Percentiles rank a stretch among this genome's conserved stretches.
Evolutionary conservation across 495 filamentous ascomycete genomes (phyloP).

Genomic region (Poronia punctata): DNA sequence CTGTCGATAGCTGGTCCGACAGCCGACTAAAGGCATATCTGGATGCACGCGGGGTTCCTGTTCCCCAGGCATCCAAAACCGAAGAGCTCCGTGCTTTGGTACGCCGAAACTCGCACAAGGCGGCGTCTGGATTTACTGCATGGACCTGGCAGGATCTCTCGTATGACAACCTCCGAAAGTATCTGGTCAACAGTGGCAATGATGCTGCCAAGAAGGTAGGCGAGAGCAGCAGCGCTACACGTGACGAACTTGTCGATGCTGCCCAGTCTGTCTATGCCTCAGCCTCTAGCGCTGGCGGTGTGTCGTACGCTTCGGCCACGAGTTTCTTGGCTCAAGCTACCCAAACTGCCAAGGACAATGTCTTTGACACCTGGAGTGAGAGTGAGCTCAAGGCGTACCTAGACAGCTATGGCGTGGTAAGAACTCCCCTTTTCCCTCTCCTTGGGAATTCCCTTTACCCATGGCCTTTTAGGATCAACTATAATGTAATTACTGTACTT

Average conservation of each 20-base stretch:
- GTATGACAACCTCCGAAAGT: slow-evolving; percentile 66
- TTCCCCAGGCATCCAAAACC: slow-evolving; percentile 67
- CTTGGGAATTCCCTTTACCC: not conserved
- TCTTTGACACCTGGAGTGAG: slow-evolving; percentile 76
- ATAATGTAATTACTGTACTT: slow-evolving; percentile 55
- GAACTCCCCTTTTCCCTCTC: slow-evolving; percentile 5
- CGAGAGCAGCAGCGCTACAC: slow-evolving; percentile 56
- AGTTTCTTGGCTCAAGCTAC: slow-evolving; percentile 65
- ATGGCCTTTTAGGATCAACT: slow-evolving; percentile 44
- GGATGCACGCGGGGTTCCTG: slow-evolving; percentile 60
- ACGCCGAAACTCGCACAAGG: slow-evolving; percentile 65
- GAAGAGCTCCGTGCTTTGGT: slow-evolving; percentile 76
- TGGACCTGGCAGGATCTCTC: slow-evolving; percentile 86
- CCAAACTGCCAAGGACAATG: slow-evolving; percentile 56
- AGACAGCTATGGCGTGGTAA: slow-evolving; percentile 67
- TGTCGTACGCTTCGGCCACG: slow-evolving; percentile 65
- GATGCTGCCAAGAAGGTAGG: slow-evolving; percentile 62
- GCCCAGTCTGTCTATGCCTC: slow-evolving; percentile 64
- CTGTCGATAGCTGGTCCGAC: slow-evolving; percentile 60
- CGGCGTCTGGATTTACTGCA: slow-evolving; percentile 60
- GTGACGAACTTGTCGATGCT: slow-evolving; percentile 66
- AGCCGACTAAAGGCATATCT: slow-evolving; percentile 71
- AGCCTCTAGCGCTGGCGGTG: slow-evolving; percentile 60
- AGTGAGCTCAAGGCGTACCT: slow-evolving; percentile 74
- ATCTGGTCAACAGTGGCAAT: slow-evolving; percentile 51